Evolutionary conservation across 495 filamentous ascomycete genomes (phyloP), one percentile per base, ranked within the genome.

Genomic region (Aspergillus cristatus): DNA sequence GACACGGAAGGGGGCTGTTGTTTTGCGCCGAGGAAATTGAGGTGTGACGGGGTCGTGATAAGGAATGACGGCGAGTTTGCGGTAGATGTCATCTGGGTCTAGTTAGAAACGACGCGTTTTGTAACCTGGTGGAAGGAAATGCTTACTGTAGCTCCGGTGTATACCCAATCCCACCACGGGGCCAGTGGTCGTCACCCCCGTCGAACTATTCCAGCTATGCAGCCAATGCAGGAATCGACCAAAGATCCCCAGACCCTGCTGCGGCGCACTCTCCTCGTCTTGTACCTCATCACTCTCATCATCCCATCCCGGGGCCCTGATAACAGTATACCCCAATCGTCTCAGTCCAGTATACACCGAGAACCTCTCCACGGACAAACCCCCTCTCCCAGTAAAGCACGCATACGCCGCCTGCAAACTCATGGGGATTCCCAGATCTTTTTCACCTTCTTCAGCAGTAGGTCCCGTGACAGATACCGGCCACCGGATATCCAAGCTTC

Each of bases 321-420:
- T 62, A 17, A 96, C 67, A 7, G 81, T 72, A 61, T 94, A 97
- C 6, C 91, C 91, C 22, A 73, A 63, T n/a, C 91, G 68, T 54
- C 79, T 90, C 43, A 98, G 65, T 24, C 84, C 78, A 2, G 84
- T 72, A 50, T 84, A 98, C 2, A 98, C 91, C 16, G 80, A 78
- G 51, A 84, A 97, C 43, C 85, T 74, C 49, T 94, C 89, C n/a
- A 94, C 54, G 1, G 74, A 78, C 50, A 82, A 46, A 35, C 62
- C 81, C 38, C 75, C 77, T 13, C 64, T 58, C 11, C 81, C 84
- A 46, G 85, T 71, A 43, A 86, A 78, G 28, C 81, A 72, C 18
- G 91, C 74, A 65, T 96, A 98, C 1, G 84, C 87, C 4, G 82
- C 88, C 57, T 97, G 85, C 18, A 96, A 57, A 48, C 85, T 91